These are phyloP conservation scores for Leavenworthia alabamica DNA, from an alignment of 345 rosid species.

Conservation along the genomic window DNA sequence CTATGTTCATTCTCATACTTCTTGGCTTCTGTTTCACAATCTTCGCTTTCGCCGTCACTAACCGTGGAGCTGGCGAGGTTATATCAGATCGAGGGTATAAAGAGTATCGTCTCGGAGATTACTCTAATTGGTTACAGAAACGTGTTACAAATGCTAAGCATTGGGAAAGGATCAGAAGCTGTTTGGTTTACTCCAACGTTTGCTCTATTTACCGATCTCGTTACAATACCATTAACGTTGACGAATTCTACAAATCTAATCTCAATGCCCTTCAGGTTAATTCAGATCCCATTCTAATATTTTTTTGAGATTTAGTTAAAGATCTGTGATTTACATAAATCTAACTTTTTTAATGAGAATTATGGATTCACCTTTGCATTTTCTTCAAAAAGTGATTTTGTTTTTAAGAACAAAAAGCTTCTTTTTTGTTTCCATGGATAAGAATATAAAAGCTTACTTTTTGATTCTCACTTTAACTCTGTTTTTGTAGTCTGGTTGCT, in stretches of 20 bases:
- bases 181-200: conserved; percentile 55
- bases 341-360: background rate
- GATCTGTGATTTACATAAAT: background rate
- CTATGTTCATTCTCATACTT: conserved; percentile 81
- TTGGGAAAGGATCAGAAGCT: conserved; percentile 74
- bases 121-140: conserved; percentile 70
- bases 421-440: no score
- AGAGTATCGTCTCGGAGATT: conserved; percentile 70
- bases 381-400: background rate
- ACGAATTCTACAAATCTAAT: conserved; percentile 32
- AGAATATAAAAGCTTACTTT: no score
- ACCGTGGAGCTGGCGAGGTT: conserved; percentile 76
- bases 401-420: background rate
- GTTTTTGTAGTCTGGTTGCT: conserved; percentile 99
- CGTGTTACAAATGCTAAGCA: conserved; percentile 50
- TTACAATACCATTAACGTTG: conserved; percentile 17
- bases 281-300: background rate
- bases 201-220: conserved; percentile 37
- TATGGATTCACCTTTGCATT: background rate
- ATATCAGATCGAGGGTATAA: conserved; percentile 58
- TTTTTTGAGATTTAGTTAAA: background rate
- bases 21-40: conserved; percentile 72
- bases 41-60: conserved; percentile 88
- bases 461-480: no score
- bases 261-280: conserved; percentile 69